These are phyloP conservation scores for Neurospora sp. DNA, from an alignment of 495 filamentous ascomycete genomes.

Conservation along the genomic window DNA sequence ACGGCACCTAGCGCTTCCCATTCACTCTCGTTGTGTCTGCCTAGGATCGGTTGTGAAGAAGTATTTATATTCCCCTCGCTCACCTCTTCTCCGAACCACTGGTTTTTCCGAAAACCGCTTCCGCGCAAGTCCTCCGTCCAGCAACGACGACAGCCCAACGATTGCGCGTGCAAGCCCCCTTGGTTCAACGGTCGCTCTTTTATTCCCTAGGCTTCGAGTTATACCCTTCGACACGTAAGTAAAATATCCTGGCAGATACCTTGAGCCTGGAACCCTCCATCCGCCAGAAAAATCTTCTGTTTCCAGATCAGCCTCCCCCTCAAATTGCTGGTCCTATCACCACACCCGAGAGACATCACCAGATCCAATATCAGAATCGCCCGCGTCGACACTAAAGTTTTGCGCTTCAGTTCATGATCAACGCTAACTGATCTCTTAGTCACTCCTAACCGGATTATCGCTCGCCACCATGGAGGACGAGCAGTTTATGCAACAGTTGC, in stretches of 20 bases:
- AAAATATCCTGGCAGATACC: neutral
- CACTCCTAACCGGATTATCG: neutral
- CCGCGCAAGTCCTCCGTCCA: neutral
- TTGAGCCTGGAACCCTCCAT: neutral
- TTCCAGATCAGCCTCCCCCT: neutral
- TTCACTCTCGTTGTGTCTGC: neutral
- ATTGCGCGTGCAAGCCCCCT: neutral
- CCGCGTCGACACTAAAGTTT: neutral
- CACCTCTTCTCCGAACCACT: neutral
- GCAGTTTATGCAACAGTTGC: constrained; percentile 6
- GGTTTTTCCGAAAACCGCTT: neutral
- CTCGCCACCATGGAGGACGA: constrained; percentile 4
- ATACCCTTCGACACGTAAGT: neutral
- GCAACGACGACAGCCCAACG: neutral
- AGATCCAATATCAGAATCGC: neutral
- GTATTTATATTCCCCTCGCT: neutral
- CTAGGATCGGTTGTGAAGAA: neutral
- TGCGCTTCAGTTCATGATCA: neutral
- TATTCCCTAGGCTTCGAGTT: neutral
- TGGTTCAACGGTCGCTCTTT: neutral
- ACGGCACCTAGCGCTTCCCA: neutral
- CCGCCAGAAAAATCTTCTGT: neutral
- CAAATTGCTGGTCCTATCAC: neutral
- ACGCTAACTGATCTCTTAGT: neutral
- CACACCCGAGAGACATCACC: neutral